These are phyloP conservation scores for Parasarocladium wereldwijsianum DNA, from an alignment of 2,329 filamentous ascomycete species.

Conservation along the genomic window DNA sequence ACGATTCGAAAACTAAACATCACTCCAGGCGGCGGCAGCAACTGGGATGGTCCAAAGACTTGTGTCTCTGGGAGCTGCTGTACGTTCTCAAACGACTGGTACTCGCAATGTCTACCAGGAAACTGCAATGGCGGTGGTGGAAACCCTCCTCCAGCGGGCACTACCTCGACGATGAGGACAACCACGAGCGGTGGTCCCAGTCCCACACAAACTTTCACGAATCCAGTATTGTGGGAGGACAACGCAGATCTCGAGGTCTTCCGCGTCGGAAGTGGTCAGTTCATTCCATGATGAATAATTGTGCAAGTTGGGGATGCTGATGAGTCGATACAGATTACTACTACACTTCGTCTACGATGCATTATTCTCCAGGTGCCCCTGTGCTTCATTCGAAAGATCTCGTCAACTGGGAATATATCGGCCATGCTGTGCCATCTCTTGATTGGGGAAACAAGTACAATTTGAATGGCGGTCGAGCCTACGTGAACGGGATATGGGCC, in stretches of 20 bases:
- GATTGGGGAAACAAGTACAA: conserved; percentile 30
- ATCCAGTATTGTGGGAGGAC: conserved; percentile 39
- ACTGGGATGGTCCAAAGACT: conserved; percentile 2
- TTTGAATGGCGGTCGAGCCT: conserved; percentile 21
- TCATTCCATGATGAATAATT: too few relatives aligned
- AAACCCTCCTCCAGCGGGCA: not conserved
- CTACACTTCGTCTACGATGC: conserved; percentile 37
- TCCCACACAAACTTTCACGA: conserved; percentile 18
- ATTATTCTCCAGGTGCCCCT: conserved; percentile 38
- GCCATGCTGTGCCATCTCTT: conserved; percentile 20
- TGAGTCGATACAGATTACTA: conserved; percentile 23
- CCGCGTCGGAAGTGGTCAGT: conserved; percentile 16
- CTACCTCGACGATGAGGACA: conserved; percentile 1
- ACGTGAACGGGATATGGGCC: conserved; percentile 38
- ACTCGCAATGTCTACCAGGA: conserved; percentile 4
- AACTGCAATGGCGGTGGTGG: conserved; percentile 2
- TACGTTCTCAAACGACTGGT: conserved; percentile 3
- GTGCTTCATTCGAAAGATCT: conserved; percentile 38
- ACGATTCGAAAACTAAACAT: not conserved
- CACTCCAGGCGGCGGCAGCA: conserved; percentile 3
- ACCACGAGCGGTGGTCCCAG: not conserved
- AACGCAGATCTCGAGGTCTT: conserved; percentile 39
- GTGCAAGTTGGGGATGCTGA: not conserved
- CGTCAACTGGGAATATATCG: conserved; percentile 29
- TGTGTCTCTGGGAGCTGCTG: conserved; percentile 5